phyloP scores from a whole-genome alignment of 2,329 filamentous ascomycete species.

The Venturia carpophila region DNA sequence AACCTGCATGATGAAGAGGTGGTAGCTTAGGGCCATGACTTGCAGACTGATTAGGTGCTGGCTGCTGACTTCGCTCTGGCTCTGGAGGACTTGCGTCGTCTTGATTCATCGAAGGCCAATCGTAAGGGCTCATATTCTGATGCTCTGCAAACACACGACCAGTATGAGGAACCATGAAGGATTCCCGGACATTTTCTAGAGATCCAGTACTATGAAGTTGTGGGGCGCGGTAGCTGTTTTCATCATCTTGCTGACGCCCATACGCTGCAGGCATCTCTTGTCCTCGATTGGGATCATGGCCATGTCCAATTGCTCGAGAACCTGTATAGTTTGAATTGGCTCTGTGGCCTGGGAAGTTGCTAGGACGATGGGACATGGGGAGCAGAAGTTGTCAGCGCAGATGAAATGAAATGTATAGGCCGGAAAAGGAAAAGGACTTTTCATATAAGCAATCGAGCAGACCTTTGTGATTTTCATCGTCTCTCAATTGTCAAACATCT shows the following conservation, averaged over 20 bases:
- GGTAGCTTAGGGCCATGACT: neutral
- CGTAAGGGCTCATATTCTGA: neutral
- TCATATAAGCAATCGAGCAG: neutral
- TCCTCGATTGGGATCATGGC: neutral
- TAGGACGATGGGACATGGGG: neutral
- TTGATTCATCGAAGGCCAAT: neutral
- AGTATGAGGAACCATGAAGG: slow-evolving; percentile 6
- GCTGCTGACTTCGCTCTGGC: neutral
- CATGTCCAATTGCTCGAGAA: neutral
- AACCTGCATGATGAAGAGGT: neutral
- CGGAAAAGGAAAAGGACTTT: neutral
- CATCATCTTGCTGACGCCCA: neutral
- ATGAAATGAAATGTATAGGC: neutral
- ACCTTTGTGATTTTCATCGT: neutral
- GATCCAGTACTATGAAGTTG: neutral
- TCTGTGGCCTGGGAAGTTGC: neutral
- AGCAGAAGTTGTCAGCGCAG: neutral
- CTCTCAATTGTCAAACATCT: neutral
- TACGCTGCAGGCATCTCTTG: neutral
- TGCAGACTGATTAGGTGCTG: neutral
- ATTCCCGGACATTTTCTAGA: neutral
- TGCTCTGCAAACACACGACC: neutral
- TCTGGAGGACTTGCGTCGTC: neutral
- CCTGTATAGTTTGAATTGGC: neutral
- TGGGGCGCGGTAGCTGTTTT: neutral